phyloP scores from a whole-genome alignment of 768 basidiomycete genomes.

The Lactarius deliciosus region DNA sequence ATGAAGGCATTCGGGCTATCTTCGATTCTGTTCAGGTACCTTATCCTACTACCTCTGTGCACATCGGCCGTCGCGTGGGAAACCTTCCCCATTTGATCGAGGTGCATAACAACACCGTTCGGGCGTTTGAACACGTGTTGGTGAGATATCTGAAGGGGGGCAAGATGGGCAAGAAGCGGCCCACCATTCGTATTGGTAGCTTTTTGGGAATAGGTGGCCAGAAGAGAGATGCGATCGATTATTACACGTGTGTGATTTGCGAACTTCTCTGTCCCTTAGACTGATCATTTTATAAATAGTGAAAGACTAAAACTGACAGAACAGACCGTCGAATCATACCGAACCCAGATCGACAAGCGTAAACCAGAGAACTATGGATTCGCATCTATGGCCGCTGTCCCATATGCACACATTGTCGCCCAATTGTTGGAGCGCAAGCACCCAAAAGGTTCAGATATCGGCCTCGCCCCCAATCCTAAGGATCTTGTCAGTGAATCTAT shows the following conservation, averaged over 20 bases:
- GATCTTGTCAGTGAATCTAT: constrained; percentile 61
- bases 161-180: constrained; percentile 74
- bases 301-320: constrained; percentile 62
- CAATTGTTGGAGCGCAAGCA: constrained; percentile 64
- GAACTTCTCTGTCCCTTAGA: background rate
- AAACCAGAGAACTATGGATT: constrained; percentile 91
- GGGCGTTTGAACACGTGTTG: constrained; percentile 83
- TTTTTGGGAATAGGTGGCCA: constrained; percentile 79
- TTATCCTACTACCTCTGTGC: constrained; percentile 89
- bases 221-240: constrained; percentile 91
- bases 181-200: constrained; percentile 76
- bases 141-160: constrained; percentile 89
- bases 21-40: constrained; percentile 72
- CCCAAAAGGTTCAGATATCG: constrained; percentile 68
- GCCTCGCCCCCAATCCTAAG: constrained; percentile 83
- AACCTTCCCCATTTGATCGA: constrained; percentile 88
- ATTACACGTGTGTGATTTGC: constrained; percentile 69
- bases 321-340: constrained; percentile 67
- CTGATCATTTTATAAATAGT: constrained; percentile 31
- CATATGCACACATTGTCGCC: constrained; percentile 86
- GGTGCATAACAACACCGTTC: constrained; percentile 91
- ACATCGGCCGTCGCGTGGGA: constrained; percentile 85
- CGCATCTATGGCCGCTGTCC: constrained; percentile 85
- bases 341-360: constrained; percentile 65
- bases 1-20: constrained; percentile 76